Base-by-base conservation (phyloP, 2,329 filamentous ascomycete genomes). In the Amauroascus niger region DNA sequence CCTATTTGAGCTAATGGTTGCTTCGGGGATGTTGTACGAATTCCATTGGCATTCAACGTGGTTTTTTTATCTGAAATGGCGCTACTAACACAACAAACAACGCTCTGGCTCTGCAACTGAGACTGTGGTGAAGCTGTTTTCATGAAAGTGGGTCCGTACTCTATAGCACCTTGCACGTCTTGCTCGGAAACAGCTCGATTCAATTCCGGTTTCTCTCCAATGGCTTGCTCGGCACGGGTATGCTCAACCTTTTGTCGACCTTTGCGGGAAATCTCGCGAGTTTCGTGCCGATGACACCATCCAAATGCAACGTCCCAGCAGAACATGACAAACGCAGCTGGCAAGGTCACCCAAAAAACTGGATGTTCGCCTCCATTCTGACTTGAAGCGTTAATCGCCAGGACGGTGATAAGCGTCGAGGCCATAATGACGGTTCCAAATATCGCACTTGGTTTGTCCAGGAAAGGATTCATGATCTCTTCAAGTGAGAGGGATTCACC, bases 391-490 rank as follows among this genome's bases (percentile, higher is more conserved):
- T 88, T 88, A 26, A 87, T 63, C 0, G 76, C 79, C 1, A 88
- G 70, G 0, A 88, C 71, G 0, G 82, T 82, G 54, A 87, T 71
- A 24, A 88, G 74, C 0, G 84, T 86, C 0, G 73, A 74, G 1
- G 81, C 76, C 83, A 88, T 87, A 53, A 88, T 72, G 4, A 80
- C 58, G 0, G 76, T 80, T 1, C 83, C 84, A 53, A 87, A 82
- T 0, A 72, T 71, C 0, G 85, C 85, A 7, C 84, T 80, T 2
- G 73, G 70, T 58, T 80, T 84, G 62, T 88, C 84, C 0, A 88
- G 66, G 55, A 84, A 88, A 0, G 85, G 85, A 58, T 88, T 86
- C 77, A 88, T 79, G 61, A 88, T 86, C 61, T 88, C 84, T 58
- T 85, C 83, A 0, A 88, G 75, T 0, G 81, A 81, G 0, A 84